Conservation (phyloP, 2,329 filamentous ascomycete species). For the Exophiala sideris region DNA sequence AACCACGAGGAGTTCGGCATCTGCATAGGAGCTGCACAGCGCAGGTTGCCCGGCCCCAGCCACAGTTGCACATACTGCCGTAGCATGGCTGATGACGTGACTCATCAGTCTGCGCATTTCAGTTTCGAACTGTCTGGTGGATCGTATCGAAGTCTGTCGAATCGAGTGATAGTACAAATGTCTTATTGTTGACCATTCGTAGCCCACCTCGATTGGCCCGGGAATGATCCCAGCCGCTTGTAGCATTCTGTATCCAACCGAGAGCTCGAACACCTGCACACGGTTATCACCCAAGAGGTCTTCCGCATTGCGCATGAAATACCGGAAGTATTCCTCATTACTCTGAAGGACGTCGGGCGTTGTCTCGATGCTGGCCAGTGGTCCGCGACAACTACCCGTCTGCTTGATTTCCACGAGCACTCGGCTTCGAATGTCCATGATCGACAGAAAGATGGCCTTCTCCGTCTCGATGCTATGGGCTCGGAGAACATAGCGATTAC, state of each 20-base stretch:
- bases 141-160: neutral
- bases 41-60: neutral
- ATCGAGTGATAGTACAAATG: neutral
- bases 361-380: neutral
- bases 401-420: neutral
- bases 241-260: slow-evolving; percentile 1
- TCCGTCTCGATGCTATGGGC: slow-evolving; percentile 10
- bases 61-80: slow-evolving; percentile 4
- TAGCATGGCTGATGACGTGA: slow-evolving; percentile 3
- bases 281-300: neutral
- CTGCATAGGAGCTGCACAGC: neutral
- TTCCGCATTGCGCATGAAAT: no score
- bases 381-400: neutral
- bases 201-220: neutral
- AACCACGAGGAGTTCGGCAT: slow-evolving; percentile 8
- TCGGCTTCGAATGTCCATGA: neutral
- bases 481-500: slow-evolving; percentile 1
- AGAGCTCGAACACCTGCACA: slow-evolving; percentile 6
- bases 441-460: neutral
- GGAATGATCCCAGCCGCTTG: slow-evolving; percentile 3
- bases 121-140: neutral
- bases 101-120: neutral
- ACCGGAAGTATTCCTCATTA: no score
- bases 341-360: no score
- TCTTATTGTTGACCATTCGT: neutral